Evolutionary conservation across 768 basidiomycete species (phyloP), one percentile per base, ranked within the genome.

Genomic region (Tulasnella sp.): DNA sequence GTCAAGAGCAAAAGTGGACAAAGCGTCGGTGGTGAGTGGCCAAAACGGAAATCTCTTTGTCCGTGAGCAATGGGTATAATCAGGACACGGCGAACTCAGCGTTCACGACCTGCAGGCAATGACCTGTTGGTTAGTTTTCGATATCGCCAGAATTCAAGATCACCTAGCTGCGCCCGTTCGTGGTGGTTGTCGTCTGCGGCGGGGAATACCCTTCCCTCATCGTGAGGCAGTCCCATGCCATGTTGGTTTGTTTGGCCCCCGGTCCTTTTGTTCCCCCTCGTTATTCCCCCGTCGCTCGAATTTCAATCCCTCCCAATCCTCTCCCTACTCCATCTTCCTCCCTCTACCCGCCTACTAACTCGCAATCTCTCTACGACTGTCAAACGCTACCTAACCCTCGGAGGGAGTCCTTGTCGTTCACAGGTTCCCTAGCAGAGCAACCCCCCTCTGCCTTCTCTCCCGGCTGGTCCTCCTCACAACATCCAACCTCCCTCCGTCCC

Each of bases 241-340:
- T 57, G 48, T 17, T 27, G 32, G 55, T 17, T 57, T 57, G 40
- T 46, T 57, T 57, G 40, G 55, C 21, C 55, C 41, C 55, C 45
- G 35, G 34, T 46, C 55, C 55, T 57, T 56, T 57, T 57, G 55
- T 57, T 57, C 55, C 37, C 55, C 55, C 55, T 32, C 41, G 34
- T 49, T 39, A 45, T 57, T 35, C 39, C 55, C 37, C 55, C 46
- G 45, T 32, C 23, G n/a, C n/a, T 31, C 35, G 27, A 34, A 48
- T n/a, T 29, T 25, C 55, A 29, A 21, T 43, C 31, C 31, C 19
- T 9, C 23, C 43, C 43, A 9, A 21, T 8, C 32, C 55, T 57
- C 32, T 40, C 36, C 9, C 15, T 40, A 41, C 37, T 27, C 21
- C n/a, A 17, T 29, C 52, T 23, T 41, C 52, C 52, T 27, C 31